Conservation (phyloP, 495 filamentous ascomycete species). For the Schizothecium vesticola region DNA sequence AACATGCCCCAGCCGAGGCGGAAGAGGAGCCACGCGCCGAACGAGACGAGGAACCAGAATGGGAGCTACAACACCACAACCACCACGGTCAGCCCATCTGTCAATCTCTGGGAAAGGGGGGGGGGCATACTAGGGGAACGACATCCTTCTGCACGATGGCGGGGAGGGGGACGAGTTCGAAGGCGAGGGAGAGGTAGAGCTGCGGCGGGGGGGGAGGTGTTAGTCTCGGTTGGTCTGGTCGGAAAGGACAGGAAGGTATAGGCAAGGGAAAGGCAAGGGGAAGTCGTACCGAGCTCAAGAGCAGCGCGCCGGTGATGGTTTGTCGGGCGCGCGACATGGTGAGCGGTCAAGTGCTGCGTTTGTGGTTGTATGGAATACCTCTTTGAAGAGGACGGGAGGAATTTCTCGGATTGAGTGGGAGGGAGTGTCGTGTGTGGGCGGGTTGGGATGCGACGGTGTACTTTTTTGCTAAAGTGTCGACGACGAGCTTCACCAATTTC, state of each 20-base stretch:
- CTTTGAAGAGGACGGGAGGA: too few relatives aligned
- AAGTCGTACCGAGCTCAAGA: slow-evolving; percentile 75
- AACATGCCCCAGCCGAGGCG: slow-evolving; percentile 86
- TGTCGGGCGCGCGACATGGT: slow-evolving; percentile 92
- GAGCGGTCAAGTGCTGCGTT: neutral
- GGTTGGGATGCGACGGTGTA: too few relatives aligned
- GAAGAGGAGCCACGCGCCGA: slow-evolving; percentile 89
- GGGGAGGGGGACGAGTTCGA: slow-evolving; percentile 80
- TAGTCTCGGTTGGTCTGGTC: neutral
- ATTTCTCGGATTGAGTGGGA: neutral
- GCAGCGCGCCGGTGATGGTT: slow-evolving; percentile 77
- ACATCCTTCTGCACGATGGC: slow-evolving; percentile 64
- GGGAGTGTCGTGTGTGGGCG: too few relatives aligned
- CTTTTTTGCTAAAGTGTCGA: neutral
- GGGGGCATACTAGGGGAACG: slow-evolving; percentile 58
- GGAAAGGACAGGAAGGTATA: too few relatives aligned
- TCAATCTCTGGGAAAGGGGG: neutral
- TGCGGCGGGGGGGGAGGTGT: slow-evolving; percentile 25
- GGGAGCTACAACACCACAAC: slow-evolving; percentile 55
- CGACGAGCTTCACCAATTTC: neutral
- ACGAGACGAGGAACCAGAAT: slow-evolving; percentile 85
- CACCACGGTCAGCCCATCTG: neutral
- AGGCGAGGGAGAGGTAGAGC: slow-evolving; percentile 84
- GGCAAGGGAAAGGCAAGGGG: neutral
- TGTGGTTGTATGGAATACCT: neutral